Evolutionary conservation across 1,139 yeast genomes (phyloP).

Genomic region (Yamadazyma songkhlaensis): DNA sequence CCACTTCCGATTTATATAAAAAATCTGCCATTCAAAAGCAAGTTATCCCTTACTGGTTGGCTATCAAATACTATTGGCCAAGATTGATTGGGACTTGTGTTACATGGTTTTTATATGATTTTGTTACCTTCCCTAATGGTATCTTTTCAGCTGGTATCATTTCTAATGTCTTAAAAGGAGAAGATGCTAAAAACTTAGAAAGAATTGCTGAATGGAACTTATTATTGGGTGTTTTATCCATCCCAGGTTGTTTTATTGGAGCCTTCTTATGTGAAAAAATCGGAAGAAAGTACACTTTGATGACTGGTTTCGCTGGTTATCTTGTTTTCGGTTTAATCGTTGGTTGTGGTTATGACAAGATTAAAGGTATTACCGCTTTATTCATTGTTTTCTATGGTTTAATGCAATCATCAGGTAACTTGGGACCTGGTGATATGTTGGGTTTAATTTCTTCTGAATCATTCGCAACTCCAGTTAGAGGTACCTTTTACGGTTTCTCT

Average conservation of each 20-base stretch:
- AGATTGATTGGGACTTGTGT: slow-evolving; percentile 43
- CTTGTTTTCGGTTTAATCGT: slow-evolving; percentile 48
- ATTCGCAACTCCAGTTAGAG: slow-evolving; percentile 74
- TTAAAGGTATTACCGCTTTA: slow-evolving; percentile 38
- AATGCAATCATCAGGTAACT: slow-evolving; percentile 54
- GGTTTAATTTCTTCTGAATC: slow-evolving; percentile 68
- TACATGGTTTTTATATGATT: slow-evolving; percentile 53
- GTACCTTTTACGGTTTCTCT: slow-evolving; percentile 52
- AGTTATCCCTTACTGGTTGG: slow-evolving; percentile 43
- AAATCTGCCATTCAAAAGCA: slow-evolving; percentile 42
- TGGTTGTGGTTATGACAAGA: slow-evolving; percentile 42
- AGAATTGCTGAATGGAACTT: slow-evolving; percentile 50
- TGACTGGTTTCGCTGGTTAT: slow-evolving; percentile 46
- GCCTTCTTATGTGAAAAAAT: slow-evolving; percentile 39
- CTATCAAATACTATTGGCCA: slow-evolving; percentile 45
- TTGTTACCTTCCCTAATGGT: slow-evolving; percentile 53
- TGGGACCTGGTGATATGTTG: slow-evolving; percentile 77
- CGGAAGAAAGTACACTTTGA: slow-evolving; percentile 46
- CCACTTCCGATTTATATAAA: slow-evolving; percentile 54
- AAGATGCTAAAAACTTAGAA: slow-evolving; percentile 27
- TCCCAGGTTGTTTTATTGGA: slow-evolving; percentile 48
- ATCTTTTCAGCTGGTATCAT: slow-evolving; percentile 48
- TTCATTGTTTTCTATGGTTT: slow-evolving; percentile 49
- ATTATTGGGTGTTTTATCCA: slow-evolving; percentile 39
- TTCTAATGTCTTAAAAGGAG: slow-evolving; percentile 28